Evolutionary conservation across 371 early-diverging fungal species (phyloP).

Genomic region (Mucor mucedo): DNA sequence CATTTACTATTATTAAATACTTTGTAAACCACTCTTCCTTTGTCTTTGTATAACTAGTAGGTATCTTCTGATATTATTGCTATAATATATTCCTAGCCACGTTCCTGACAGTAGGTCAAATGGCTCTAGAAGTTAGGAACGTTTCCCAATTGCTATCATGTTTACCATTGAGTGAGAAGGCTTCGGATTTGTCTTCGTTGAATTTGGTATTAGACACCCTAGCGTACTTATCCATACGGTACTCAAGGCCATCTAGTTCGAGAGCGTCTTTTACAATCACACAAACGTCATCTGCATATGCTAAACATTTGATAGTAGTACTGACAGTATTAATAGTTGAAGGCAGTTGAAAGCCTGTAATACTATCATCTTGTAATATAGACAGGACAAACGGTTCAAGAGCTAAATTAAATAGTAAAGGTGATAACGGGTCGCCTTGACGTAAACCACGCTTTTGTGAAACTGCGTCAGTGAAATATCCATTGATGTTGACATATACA

Average conservation of each 20-base stretch:
- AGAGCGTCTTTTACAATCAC: constrained; percentile 1
- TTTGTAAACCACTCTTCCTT: too few relatives aligned
- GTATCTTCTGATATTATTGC: too few relatives aligned
- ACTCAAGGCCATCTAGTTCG: background rate
- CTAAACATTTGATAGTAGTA: background rate
- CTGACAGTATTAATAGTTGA: background rate
- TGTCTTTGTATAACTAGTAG: too few relatives aligned
- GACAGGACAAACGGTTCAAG: constrained; percentile 12
- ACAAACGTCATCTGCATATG: constrained; percentile 22
- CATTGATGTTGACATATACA: constrained; percentile 22
- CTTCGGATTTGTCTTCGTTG: constrained; percentile 20
- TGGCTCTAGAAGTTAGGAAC: background rate
- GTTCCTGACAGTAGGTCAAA: too few relatives aligned
- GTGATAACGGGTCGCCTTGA: constrained; percentile 15
- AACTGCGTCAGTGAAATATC: constrained; percentile 4
- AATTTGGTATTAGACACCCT: constrained; percentile 19
- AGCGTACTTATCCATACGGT: constrained; percentile 5
- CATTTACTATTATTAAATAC: too few relatives aligned
- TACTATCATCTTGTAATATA: background rate
- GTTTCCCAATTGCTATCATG: background rate
- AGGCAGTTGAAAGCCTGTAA: background rate
- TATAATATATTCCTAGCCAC: too few relatives aligned
- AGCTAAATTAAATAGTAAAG: constrained; percentile 20
- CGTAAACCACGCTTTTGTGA: constrained; percentile 13
- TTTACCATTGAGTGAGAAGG: constrained; percentile 15